Evolutionary conservation across 345 rosid genomes (phyloP), one percentile per base, ranked within the genome.

Genomic region (Rhodamnia argentea): DNA sequence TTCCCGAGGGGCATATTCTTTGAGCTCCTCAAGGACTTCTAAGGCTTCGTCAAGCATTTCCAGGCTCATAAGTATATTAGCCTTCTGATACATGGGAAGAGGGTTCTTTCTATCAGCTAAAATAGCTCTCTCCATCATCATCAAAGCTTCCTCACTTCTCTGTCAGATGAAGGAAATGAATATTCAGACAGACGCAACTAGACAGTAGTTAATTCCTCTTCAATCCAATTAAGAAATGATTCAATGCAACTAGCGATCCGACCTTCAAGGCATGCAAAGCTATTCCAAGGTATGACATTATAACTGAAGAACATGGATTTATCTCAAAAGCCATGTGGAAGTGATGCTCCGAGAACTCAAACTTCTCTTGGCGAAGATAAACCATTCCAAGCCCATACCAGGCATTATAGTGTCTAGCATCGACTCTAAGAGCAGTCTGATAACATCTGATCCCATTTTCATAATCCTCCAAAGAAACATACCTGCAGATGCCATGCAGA

Each of bases 311-410:
- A 82, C 93, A 89, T 32, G 95, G 95, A 87, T 96, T 97, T 90
- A 96, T 96, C 74, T 87, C 90, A 89, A 94, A 95, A 50, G 99
- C 99, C 96, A 92, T 93, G 90, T 88, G 92, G 90, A 97, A 97
- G 90, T 96, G 99, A 91, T 97, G 99, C 93, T 96, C 99, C 1
- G 99, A 92, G 90, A 97, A 97, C 88, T 96, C 98, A 83, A 93
- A 91, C 90, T 96, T 96, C 92, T 97, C 99, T 90, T 96, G 99
- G 84, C 99, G 96, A 85, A 97, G 96, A 87, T 91, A 96, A 84
- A 96, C 91, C 98, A 96, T 95, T 86, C 99, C 99, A 87, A 97
- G 98, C 54, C 99, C 99, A 89, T 97, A 96, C 99, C 99, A 97
- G 13, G 99, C 87, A 54, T 97, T 97, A 87, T 97, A 97, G 89